phyloP scores from a whole-genome alignment of 2,329 filamentous ascomycete species.

The Bimuria novae-zelandiae region DNA sequence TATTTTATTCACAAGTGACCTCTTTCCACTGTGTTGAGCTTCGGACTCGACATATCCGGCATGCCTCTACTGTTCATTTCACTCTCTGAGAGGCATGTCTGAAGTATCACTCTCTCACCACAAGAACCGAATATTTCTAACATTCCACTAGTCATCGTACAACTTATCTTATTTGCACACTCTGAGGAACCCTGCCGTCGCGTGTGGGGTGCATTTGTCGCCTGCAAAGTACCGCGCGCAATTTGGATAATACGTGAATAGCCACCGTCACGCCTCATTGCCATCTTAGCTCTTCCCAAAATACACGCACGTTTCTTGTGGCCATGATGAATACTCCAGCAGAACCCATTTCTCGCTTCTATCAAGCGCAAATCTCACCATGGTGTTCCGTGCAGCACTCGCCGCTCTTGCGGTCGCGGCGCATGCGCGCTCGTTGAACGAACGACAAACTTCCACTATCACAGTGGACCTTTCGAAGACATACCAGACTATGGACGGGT shows the following conservation, averaged over 20 bases:
- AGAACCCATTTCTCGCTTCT: no score
- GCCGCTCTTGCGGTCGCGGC: conserved; percentile 12
- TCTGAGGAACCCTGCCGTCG: conserved; percentile 5
- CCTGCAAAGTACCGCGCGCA: conserved; percentile 5
- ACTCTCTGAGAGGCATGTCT: no score
- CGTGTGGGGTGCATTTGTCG: background rate
- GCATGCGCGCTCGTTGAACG: conserved; percentile 8
- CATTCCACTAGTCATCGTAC: conserved; percentile 6
- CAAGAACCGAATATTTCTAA: background rate
- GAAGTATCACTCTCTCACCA: no score
- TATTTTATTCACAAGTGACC: background rate
- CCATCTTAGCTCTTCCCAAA: conserved; percentile 8
- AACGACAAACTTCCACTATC: conserved; percentile 35
- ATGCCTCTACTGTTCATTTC: no score
- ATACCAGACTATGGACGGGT: conserved; percentile 54
- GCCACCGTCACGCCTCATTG: background rate
- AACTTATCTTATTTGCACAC: background rate
- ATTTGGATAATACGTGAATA: conserved; percentile 15
- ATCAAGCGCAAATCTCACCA: background rate
- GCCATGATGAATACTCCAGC: background rate
- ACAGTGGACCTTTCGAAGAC: conserved; percentile 51
- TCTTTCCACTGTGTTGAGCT: no score
- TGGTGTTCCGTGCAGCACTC: conserved; percentile 12
- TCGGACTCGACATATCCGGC: no score
- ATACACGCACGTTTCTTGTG: background rate